Evolutionary conservation across 345 rosid species (phyloP), one percentile per base, ranked within the genome.

Genomic region (Bruguiera gymnorhiza): DNA sequence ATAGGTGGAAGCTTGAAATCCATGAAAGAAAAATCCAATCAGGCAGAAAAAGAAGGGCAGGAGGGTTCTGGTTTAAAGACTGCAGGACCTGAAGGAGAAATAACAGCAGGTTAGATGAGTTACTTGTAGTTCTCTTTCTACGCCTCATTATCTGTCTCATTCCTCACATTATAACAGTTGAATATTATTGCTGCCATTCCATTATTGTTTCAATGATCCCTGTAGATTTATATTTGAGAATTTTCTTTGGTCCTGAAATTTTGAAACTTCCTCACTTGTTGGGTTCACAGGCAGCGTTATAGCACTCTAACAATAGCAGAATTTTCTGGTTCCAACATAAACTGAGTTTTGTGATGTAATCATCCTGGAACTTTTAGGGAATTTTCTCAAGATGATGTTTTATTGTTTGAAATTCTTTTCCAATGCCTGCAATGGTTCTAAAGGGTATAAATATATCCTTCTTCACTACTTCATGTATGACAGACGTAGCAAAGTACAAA

Each of bases 1-100:
- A 48, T 50, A 21, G 73, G 67, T 64, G 73, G 67, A 52, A 70
- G 68, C 62, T 52, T 70, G 61, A 70, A 70, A 70, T 62, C 74
- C 16, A 53, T 70, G 74, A 70, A 70, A 55, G 74, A 70, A 36
- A 70, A 70, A 51, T 26, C 62, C 1, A 37, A 63, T 24, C 68
- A 62, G 39, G 37, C 60, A 23, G 74, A 70, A 26, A 70, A 70
- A 36, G 73, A 70, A 34, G 67, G 32, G 9, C 74, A 70, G 26
- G 74, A 70, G 54, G 62, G 61, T 36, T 20, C 74, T 24, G 68
- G 67, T 37, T 63, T 70, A 13, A 70, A 62, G 62, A 62, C 53
- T 70, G 74, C 68, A 0, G 74, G 74, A 19, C 43, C 68, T 34
- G 74, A 63, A 20, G 68, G 74, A 24, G 74, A 70, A 63, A 70